A percentile compares a stretch with the other conserved stretches of the same genome.
Evolutionary conservation across 2,329 filamentous ascomycete species (phyloP).

Genomic region (Mollisia scopiformis): DNA sequence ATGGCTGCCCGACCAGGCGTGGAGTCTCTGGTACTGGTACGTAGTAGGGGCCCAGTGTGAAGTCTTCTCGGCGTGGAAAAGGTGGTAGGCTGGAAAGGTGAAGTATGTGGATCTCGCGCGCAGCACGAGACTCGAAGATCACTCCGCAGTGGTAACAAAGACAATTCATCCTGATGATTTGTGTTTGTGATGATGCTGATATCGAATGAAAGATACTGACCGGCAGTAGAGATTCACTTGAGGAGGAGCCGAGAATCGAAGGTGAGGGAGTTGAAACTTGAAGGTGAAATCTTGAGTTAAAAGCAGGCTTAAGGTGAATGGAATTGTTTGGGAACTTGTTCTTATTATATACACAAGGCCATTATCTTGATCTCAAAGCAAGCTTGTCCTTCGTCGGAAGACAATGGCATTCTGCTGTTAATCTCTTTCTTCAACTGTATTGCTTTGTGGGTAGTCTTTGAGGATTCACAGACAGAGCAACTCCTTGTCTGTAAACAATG

Average conservation of each 20-base stretch:
- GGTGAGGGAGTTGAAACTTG: too few relatives aligned
- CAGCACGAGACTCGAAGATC: neutral
- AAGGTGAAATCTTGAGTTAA: neutral
- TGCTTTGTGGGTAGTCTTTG: neutral
- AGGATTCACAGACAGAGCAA: too few relatives aligned
- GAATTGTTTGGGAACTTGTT: neutral
- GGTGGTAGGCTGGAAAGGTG: neutral
- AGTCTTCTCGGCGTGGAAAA: neutral
- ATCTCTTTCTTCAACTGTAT: neutral
- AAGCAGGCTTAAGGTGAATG: too few relatives aligned
- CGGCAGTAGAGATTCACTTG: neutral
- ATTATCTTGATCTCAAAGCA: neutral
- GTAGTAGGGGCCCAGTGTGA: neutral
- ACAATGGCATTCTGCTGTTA: neutral
- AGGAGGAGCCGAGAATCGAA: too few relatives aligned
- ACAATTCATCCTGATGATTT: neutral
- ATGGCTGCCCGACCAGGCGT: too few relatives aligned
- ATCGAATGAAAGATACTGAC: neutral
- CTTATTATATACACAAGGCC: neutral
- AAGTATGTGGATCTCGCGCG: neutral
- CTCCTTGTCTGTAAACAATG: too few relatives aligned
- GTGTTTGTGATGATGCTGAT: neutral
- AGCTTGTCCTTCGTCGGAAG: neutral
- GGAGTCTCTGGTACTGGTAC: neutral
- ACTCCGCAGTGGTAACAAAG: neutral